Conservation (phyloP, 257 asterid species). For the Ajuga chamaepitys region DNA sequence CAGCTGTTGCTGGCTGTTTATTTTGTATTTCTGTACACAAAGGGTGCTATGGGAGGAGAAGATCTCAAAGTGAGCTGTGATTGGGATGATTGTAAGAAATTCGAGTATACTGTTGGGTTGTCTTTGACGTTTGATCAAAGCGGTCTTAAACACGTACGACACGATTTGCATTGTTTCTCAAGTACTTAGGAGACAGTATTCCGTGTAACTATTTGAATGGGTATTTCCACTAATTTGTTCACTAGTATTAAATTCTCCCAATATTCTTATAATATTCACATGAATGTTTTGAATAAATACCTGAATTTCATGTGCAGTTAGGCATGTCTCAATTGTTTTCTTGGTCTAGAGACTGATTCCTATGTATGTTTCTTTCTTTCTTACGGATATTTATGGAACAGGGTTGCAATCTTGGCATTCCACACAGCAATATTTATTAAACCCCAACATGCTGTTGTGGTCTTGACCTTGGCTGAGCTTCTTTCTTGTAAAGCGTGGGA, state of each 20-base stretch:
- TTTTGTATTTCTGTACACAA: background rate
- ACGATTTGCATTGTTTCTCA: slow-evolving; percentile 6
- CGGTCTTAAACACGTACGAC: background rate
- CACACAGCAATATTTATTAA: slow-evolving; percentile 53
- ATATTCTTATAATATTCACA: background rate
- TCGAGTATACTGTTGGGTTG: background rate
- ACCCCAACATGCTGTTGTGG: slow-evolving; percentile 62
- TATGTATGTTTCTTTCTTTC: background rate
- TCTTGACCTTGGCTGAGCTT: slow-evolving; percentile 75
- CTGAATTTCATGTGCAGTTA: background rate
- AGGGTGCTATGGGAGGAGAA: background rate
- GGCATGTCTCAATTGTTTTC: background rate
- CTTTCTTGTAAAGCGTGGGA: slow-evolving; percentile 63
- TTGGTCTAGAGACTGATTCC: slow-evolving; percentile 11
- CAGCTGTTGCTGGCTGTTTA: background rate
- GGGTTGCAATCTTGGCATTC: slow-evolving; percentile 78
- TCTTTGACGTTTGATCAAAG: background rate
- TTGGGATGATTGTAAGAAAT: background rate
- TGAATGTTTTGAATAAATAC: background rate
- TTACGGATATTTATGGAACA: slow-evolving; percentile 28
- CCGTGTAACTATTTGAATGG: background rate
- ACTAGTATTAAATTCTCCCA: background rate
- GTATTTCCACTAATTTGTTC: background rate
- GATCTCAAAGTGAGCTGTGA: slow-evolving; percentile 6
- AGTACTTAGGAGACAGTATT: background rate